These are phyloP conservation scores for Toxoplasma gondii DNA, from an alignment of 169 alveolate species.

Conservation along the genomic window DNA sequence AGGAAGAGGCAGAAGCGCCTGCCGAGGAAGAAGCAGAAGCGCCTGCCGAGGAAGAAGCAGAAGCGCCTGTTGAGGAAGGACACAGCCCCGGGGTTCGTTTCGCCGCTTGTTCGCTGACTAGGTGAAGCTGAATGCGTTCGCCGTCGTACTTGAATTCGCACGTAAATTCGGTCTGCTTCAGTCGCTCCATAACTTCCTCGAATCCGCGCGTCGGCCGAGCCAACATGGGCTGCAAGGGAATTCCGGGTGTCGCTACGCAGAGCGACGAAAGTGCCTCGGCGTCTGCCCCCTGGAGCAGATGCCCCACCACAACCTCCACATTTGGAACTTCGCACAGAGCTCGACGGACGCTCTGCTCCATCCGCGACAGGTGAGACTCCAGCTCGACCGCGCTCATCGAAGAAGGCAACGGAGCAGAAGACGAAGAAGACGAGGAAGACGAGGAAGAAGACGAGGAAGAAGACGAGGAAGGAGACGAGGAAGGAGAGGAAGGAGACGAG, in stretches of 20 bases:
- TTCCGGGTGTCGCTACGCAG: constrained; percentile 95
- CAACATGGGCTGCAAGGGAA: constrained; percentile 98
- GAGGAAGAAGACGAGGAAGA: neutral
- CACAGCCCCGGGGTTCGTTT: neutral
- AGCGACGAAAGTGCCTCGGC: constrained; percentile 79
- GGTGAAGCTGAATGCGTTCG: constrained; percentile 91
- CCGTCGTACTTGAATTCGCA: constrained; percentile 80
- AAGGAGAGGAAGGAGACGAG: neutral
- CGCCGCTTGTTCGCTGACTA: neutral
- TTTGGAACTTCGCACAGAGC: constrained; percentile 93
- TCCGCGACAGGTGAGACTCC: constrained; percentile 57
- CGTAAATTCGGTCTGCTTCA: constrained; percentile 78
- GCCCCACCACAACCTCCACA: constrained; percentile 89
- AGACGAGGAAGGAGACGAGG: neutral
- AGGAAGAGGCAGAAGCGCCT: neutral
- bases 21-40: too few species aligned
- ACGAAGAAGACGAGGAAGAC: neutral
- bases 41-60: neutral
- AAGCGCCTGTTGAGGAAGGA: neutral
- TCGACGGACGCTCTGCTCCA: constrained; percentile 88
- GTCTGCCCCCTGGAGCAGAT: constrained; percentile 82
- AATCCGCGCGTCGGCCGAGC: constrained; percentile 97
- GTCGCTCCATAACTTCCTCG: constrained; percentile 73
- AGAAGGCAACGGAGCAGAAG: neutral
- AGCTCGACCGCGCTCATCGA: constrained; percentile 11